Evolutionary conservation across 1,284 basidiomycete species (phyloP).

Genomic region (Irpex sp.): DNA sequence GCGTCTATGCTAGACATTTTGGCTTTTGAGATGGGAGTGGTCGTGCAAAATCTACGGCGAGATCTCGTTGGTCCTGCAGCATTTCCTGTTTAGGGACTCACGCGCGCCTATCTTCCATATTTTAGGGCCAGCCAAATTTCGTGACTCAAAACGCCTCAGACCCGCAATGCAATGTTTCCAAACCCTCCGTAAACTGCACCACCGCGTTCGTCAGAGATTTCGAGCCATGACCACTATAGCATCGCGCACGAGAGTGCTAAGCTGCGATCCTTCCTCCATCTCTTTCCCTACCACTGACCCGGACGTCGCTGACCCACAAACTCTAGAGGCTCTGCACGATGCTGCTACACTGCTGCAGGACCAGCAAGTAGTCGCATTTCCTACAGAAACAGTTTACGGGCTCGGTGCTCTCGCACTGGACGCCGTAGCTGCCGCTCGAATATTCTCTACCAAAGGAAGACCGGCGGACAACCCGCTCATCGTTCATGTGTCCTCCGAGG

Average conservation of each 20-base stretch:
- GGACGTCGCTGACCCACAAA: constrained; percentile 19
- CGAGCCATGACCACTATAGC: constrained; percentile 16
- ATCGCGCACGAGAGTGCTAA: constrained; percentile 21
- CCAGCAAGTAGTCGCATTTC: constrained; percentile 70
- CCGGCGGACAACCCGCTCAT: constrained; percentile 98
- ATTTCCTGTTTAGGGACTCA: background rate
- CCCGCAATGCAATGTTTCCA: background rate
- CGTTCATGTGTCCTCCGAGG: constrained; percentile 86
- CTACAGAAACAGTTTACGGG: constrained; percentile 98
- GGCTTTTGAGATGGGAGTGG: background rate
- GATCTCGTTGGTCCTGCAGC: background rate
- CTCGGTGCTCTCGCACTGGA: constrained; percentile 85
- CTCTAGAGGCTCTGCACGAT: constrained; percentile 21
- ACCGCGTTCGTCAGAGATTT: background rate
- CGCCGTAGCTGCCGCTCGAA: constrained; percentile 61
- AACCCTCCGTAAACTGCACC: background rate
- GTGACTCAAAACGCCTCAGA: background rate
- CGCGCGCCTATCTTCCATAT: background rate
- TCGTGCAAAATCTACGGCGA: background rate
- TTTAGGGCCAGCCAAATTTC: constrained; percentile 1
- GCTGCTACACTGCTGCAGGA: constrained; percentile 23
- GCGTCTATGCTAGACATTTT: constrained; percentile 58
- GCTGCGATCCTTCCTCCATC: constrained; percentile 24
- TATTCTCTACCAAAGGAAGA: constrained; percentile 90
- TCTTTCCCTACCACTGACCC: constrained; percentile 23